Percentiles rank a stretch among this genome's conserved stretches.
Conservation (phyloP, 1,284 basidiomycete species). For the Austroboletus novae-zelandiae region DNA sequence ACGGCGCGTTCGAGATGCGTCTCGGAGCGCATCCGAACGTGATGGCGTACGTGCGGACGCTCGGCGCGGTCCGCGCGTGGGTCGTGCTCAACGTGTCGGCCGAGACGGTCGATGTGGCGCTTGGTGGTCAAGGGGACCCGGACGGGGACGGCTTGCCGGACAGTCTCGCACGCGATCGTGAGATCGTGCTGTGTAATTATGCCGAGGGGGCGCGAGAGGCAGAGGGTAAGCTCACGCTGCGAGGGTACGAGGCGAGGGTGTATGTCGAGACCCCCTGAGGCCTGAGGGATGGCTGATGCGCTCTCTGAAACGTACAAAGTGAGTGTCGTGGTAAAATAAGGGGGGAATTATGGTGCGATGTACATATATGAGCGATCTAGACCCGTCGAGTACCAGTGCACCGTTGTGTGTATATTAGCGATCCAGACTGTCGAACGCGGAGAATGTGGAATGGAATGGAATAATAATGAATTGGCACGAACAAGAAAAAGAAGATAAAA, state of each 20-base stretch:
- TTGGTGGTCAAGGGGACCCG: not conserved
- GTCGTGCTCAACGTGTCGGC: conserved; percentile 55
- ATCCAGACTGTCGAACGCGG: no score
- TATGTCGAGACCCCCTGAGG: not conserved
- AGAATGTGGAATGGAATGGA: no score
- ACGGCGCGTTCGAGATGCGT: conserved; percentile 53
- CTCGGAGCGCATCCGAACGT: conserved; percentile 45
- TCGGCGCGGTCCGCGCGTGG: conserved; percentile 36
- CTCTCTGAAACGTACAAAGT: no score
- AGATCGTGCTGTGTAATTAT: conserved; percentile 34
- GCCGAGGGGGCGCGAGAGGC: not conserved
- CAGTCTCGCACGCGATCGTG: not conserved
- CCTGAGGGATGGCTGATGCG: no score
- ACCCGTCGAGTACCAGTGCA: no score
- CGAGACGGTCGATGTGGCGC: conserved; percentile 29
- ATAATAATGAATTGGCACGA: no score
- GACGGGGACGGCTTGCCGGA: not conserved
- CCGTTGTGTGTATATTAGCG: no score
- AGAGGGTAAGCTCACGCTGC: not conserved
- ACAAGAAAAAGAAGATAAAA: no score
- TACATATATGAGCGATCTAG: no score
- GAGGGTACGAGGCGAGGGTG: not conserved
- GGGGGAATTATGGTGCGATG: not conserved
- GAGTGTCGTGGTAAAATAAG: no score
- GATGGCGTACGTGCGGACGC: conserved; percentile 55